Conservation (phyloP, 2,329 filamentous ascomycete species). For the Immersiporthe knoxdaviesiana region DNA sequence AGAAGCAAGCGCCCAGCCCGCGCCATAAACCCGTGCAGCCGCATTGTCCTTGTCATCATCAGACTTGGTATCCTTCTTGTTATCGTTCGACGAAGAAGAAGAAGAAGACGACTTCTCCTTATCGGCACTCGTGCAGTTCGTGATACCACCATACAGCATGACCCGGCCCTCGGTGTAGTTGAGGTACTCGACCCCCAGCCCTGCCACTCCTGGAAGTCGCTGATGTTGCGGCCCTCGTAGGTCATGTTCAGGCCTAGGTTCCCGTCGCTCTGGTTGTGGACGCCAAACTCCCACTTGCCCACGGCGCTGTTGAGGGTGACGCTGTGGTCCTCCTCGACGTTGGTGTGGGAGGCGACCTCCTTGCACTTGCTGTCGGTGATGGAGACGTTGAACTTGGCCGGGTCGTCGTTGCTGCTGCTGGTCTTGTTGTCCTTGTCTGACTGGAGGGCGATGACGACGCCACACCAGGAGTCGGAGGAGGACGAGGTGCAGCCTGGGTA, state of each 20-base stretch:
- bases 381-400: conserved; percentile 10
- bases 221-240: conserved; percentile 7
- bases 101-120: conserved; percentile 12
- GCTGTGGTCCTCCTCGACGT: conserved; percentile 6
- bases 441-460: not conserved
- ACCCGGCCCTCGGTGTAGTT: not conserved
- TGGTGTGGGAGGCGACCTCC: conserved; percentile 4
- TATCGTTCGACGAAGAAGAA: not conserved
- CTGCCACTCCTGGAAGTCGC: not conserved
- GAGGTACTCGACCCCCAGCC: not conserved
- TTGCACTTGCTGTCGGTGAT: conserved; percentile 15
- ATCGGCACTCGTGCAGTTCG: conserved; percentile 11
- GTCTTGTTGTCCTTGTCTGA: not conserved
- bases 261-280: not conserved
- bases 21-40: not conserved
- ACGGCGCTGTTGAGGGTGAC: conserved; percentile 8
- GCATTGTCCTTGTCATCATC: conserved; percentile 1
- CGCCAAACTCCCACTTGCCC: conserved; percentile 16
- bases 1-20: not conserved
- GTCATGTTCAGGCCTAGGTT: conserved; percentile 3
- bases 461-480: not conserved
- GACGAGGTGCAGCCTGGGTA: conserved; percentile 8
- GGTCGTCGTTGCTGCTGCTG: too few relatives aligned
- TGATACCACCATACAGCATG: conserved; percentile 11
- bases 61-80: not conserved